Evolutionary conservation across 305 asterid genomes (phyloP), one percentile per base, ranked within the genome.

Genomic region (Ajuga reptans): DNA sequence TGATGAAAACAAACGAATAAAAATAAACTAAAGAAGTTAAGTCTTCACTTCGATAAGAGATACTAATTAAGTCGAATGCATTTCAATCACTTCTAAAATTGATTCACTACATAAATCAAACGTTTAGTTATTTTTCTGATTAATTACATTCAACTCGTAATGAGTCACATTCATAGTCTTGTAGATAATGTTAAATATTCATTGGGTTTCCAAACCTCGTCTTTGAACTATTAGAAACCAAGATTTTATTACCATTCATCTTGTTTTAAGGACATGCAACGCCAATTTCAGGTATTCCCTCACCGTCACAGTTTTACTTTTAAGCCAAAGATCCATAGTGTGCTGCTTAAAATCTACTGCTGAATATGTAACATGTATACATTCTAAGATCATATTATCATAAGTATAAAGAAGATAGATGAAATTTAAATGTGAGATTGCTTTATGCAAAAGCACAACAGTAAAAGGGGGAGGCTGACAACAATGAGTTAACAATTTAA

Each of bases 321-420:
- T 54, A 64, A 29, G 52, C 49, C 31, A 65, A 58, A 14, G 46
- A 64, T 51, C 42, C 57, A 66, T 53, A 55, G 39, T 46, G 2
- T 37, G 66, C 50, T 14, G 15, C 9, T 11, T 58, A 39, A n/a
- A 53, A 29, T 72, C 42, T 14, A 31, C 56, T 5, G 21, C 16
- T 11, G 39, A 18, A 18, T 72, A 18, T 47, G 14, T 47, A 24
- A 31, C 69, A 68, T 45, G 45, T 42, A 17, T 46, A 29, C 61
- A 43, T 65, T 56, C 65, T 53, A 72, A 56, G 47, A 69, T 36
- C 62, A 27, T 53, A 72, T 46, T 37, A 69, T 36, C 62, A 27
- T 24, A 58, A 18, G 49, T 66, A 43, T 53, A 60, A 52, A 43
- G 31, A 45, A 55, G 66, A 46, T 11, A 34, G 4, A 31, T 17